Percentiles rank a stretch among this genome's conserved stretches.
Conservation (phyloP, 345 rosid genomes). For the Erysimum cheiranthoides region DNA sequence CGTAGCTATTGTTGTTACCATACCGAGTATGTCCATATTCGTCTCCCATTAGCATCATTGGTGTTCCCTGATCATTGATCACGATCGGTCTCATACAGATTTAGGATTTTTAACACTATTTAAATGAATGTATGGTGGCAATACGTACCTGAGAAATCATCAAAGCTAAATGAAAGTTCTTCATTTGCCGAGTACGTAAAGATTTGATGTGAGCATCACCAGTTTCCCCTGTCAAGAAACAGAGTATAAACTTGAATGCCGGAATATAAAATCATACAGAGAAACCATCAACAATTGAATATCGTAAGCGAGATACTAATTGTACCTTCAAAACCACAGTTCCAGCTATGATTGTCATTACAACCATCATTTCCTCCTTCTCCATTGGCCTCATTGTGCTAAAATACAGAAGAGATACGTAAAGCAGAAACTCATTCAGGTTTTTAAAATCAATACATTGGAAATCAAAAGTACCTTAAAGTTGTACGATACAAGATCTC, state of each 20-base stretch:
- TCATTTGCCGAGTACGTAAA: slow-evolving; percentile 84
- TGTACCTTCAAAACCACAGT: slow-evolving; percentile 94
- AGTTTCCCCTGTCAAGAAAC: slow-evolving; percentile 72
- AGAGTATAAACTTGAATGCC: slow-evolving; percentile 18
- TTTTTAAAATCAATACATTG: slow-evolving; percentile 18
- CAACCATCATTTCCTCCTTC: slow-evolving; percentile 96
- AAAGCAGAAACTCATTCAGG: slow-evolving; percentile 6
- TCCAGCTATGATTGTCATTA: slow-evolving; percentile 94
- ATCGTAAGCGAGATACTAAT: slow-evolving; percentile 12
- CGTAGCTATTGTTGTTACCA: slow-evolving; percentile 96
- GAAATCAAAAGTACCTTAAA: slow-evolving; percentile 62
- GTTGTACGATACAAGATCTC: slow-evolving; percentile 91
- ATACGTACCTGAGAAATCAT: slow-evolving; percentile 81
- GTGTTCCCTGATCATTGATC: slow-evolving; percentile 66
- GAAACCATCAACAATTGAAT: neutral
- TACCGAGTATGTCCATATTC: slow-evolving; percentile 88
- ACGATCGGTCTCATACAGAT: neutral
- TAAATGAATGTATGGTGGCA: slow-evolving; percentile 12
- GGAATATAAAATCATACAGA: slow-evolving; percentile 6
- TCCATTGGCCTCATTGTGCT: slow-evolving; percentile 98
- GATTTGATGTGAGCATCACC: slow-evolving; percentile 63
- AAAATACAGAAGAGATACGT: slow-evolving; percentile 38
- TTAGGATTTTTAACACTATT: slow-evolving; percentile 3
- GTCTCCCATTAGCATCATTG: slow-evolving; percentile 99
- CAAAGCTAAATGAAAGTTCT: slow-evolving; percentile 87